Evolutionary conservation across 2,329 filamentous ascomycete species (phyloP).

Genomic region (Fusarium humuli): DNA sequence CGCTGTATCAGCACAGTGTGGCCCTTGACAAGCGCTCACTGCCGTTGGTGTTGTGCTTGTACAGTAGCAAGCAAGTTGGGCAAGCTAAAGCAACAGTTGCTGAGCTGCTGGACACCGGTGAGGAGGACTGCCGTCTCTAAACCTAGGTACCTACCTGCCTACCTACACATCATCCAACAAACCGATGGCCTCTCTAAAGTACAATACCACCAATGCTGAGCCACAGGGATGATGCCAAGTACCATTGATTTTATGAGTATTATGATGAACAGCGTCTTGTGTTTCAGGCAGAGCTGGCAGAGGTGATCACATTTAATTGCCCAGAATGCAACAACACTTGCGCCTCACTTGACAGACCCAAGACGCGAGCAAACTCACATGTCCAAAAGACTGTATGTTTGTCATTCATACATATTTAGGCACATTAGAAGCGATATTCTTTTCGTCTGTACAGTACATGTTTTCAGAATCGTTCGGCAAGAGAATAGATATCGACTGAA

Average conservation of each 20-base stretch:
- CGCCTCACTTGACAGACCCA: background rate
- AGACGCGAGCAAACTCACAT: background rate
- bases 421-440: background rate
- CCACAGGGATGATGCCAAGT: constrained; percentile 15
- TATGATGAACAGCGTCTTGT: constrained; percentile 38
- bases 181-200: constrained; percentile 17
- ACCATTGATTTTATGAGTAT: constrained; percentile 18
- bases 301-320: background rate
- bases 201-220: constrained; percentile 12
- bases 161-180: background rate
- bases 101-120: constrained; percentile 16
- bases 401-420: background rate
- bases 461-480: background rate
- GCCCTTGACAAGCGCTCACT: background rate
- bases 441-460: background rate
- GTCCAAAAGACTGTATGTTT: background rate
- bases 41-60: background rate
- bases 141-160: background rate
- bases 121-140: constrained; percentile 23
- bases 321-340: background rate
- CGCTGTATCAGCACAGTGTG: constrained; percentile 20
- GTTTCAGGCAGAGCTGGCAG: constrained; percentile 39
- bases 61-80: background rate
- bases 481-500: background rate
- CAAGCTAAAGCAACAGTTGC: background rate